Conservation (phyloP, 306 rosid species). For the Coriaria nepalensis region DNA sequence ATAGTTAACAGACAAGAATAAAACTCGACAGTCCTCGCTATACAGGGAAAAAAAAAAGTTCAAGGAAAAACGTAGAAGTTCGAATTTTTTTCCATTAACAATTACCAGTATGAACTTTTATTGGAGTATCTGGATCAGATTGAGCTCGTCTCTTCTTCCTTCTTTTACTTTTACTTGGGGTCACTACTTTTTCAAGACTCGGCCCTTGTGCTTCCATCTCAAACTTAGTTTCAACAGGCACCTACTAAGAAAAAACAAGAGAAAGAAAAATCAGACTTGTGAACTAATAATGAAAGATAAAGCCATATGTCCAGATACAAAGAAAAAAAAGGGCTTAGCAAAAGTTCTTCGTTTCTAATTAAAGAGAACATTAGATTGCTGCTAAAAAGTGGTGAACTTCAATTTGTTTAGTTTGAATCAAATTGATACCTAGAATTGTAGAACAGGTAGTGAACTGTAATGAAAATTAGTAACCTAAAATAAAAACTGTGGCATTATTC, state of each 20-base stretch:
- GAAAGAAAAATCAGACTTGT: not conserved
- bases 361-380: too few species aligned
- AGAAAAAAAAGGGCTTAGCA: not conserved
- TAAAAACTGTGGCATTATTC: too few species aligned
- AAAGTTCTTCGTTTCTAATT: too few species aligned
- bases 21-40: too few species aligned
- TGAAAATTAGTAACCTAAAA: too few species aligned
- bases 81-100: slow-evolving; percentile 11
- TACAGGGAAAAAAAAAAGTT: too few species aligned
- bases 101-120: slow-evolving; percentile 7
- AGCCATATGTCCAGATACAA: not conserved
- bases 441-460: too few species aligned
- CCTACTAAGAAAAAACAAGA: not conserved
- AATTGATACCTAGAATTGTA: too few species aligned
- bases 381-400: too few species aligned
- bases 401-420: too few species aligned
- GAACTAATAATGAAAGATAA: too few species aligned
- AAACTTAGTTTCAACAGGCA: not conserved
- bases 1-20: not conserved
- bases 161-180: slow-evolving; percentile 17
- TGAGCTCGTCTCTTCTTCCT: slow-evolving; percentile 24
- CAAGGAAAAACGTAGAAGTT: not conserved
- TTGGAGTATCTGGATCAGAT: slow-evolving; percentile 12
- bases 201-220: too few species aligned
- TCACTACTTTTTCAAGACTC: not conserved